phyloP scores from a whole-genome alignment of 164 flowering plant species.

The Stephania japonica region DNA sequence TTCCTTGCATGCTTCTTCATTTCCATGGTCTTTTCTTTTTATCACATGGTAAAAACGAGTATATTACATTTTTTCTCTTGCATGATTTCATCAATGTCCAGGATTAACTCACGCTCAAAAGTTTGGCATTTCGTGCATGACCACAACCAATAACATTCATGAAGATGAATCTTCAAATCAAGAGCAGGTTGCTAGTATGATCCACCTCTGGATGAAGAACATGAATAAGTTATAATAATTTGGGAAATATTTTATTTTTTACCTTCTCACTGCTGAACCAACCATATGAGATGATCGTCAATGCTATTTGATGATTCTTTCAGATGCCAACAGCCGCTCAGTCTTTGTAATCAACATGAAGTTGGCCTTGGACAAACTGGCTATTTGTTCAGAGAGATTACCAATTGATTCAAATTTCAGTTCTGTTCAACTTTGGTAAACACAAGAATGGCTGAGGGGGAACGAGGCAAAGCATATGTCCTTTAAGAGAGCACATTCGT shows the following conservation, averaged over 20 bases:
- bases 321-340: not conserved
- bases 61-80: conserved; percentile 2
- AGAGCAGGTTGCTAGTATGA: conserved; percentile 10
- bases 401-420: too few relatives aligned
- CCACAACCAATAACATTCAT: conserved; percentile 20
- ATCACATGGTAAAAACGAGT: not conserved
- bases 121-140: conserved; percentile 49
- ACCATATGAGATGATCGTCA: not conserved
- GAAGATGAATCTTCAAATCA: conserved; percentile 22
- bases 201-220: not conserved
- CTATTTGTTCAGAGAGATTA: not conserved
- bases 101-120: conserved; percentile 70
- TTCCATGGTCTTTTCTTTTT: not conserved
- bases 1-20: too few relatives aligned
- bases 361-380: not conserved
- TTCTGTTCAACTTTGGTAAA: too few relatives aligned
- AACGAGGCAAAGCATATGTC: too few relatives aligned
- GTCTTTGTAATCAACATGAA: not conserved
- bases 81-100: conserved; percentile 45
- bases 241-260: too few relatives aligned
- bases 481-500: too few relatives aligned
- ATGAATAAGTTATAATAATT: not conserved
- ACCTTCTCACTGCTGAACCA: not conserved
- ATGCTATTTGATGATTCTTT: not conserved
- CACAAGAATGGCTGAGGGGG: too few relatives aligned